phyloP scores from a whole-genome alignment of 2,329 filamentous ascomycete species.

The Xylariaceae sp. region DNA sequence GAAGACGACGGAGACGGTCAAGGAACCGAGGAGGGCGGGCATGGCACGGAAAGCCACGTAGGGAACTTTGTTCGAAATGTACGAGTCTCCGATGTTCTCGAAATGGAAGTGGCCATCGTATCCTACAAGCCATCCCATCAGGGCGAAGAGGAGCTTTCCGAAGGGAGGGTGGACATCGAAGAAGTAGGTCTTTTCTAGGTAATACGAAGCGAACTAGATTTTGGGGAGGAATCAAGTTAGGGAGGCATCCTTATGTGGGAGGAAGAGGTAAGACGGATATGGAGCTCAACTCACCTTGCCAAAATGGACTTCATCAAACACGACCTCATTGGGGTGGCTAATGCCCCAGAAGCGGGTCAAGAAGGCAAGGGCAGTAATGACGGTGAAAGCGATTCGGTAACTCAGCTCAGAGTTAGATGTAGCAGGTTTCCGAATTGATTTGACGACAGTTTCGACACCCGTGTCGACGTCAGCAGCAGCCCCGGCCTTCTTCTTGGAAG shows the following conservation, averaged over 20 bases:
- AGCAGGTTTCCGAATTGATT: slow-evolving; percentile 46
- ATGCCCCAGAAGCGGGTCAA: slow-evolving; percentile 96
- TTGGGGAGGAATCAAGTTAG: slow-evolving; percentile 24
- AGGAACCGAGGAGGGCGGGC: slow-evolving; percentile 87
- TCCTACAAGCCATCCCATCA: slow-evolving; percentile 96
- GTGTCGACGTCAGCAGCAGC: slow-evolving; percentile 49
- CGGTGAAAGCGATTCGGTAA: slow-evolving; percentile 77
- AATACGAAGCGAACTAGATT: slow-evolving; percentile 73
- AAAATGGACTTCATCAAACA: slow-evolving; percentile 99
- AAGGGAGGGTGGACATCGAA: slow-evolving; percentile 99
- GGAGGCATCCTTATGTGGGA: slow-evolving; percentile 2
- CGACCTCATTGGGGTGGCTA: slow-evolving; percentile 92
- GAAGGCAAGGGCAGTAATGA: slow-evolving; percentile 87
- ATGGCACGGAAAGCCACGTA: slow-evolving; percentile 96
- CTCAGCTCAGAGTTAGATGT: slow-evolving; percentile 72
- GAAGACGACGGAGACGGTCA: slow-evolving; percentile 94
- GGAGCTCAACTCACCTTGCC: slow-evolving; percentile 76
- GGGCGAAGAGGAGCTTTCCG: slow-evolving; percentile 95
- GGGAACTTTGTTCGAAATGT: slow-evolving; percentile 94
- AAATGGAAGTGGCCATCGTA: slow-evolving; percentile 98
- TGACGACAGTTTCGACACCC: slow-evolving; percentile 59
- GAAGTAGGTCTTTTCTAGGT: slow-evolving; percentile 97
- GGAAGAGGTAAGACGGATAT: neutral
- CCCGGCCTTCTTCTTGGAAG: slow-evolving; percentile 58
- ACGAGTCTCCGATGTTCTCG: slow-evolving; percentile 98